Evolutionary conservation across 129 eudicot genomes (phyloP), one percentile per base, ranked within the genome.

Genomic region (Solidago caesia): DNA sequence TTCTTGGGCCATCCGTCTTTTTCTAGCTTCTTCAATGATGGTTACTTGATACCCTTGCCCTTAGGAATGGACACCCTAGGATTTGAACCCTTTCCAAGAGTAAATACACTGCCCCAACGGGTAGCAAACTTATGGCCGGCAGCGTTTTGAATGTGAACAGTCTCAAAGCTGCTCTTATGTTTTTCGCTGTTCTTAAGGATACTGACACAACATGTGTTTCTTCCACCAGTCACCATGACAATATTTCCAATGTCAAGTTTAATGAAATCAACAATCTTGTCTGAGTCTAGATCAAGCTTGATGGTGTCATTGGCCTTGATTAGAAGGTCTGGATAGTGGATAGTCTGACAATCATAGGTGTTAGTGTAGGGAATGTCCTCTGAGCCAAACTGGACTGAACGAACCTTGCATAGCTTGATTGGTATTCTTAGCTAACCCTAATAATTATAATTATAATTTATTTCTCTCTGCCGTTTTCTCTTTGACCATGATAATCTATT

Each of bases 11-110:
- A 87, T 83, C 10, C 52, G 80, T 53, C 92, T 84, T 80, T 87
- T 84, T 41, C 86, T 78, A 9, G 88, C 86, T 74, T 87, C 92
- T 51, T 84, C 89, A 4, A 87, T 84, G 45, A 84, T 82, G 26
- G 92, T 75, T 55, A 84, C 80, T 87, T 87, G 42, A 87, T 87
- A 82, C 91, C 91, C 67, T 84, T 87, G 0, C 91, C 91, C 85
- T 87, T 87, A 16, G 91, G 91, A 0, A 87, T 82, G n/a, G 92
- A 87, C 8, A 87, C 89, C 92, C 92, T 84, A 2, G 92, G 92
- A 51, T 87, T 87, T 15, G 89, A 72, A 27, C 92, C 92, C 70
- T 87, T 84, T 27, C 92, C 92, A 5, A 86, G 65, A 33, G 84
- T 86, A 27, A 83, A 86, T 46, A 86, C 85, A 14, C 83, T 86